Evolutionary conservation across 192 early-diverging fungal genomes (phyloP), one percentile per base, ranked within the genome.

Genomic region (Chytriomyces sp.): DNA sequence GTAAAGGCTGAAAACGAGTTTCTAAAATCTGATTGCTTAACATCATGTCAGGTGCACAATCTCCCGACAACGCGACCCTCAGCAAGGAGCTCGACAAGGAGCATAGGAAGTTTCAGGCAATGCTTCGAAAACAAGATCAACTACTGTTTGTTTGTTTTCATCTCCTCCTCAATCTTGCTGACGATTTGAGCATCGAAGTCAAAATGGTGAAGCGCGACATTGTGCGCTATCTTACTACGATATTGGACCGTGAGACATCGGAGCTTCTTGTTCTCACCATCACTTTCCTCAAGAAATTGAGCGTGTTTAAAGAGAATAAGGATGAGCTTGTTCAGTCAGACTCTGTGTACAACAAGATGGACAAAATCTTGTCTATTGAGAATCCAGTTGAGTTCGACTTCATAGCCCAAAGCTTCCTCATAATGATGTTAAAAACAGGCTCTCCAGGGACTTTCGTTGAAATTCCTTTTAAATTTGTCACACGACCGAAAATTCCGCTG

Each of bases 201-300:
- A 88, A 88, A 44, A 88, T 88, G 84, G 74, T 88, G 26, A 84
- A 85, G 62, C 64, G 86, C 7, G 81, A 77, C 26, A 85, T 88
- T 65, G 66, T 87, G 30, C 75, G 74, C 52, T 79, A 80, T 58
- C 74, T 88, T 28, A 33, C 85, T 10, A 69, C 39, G 3, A 74
- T 86, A 68, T 68, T 87, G 31, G 82, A 80, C 38, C 36, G 86
- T 17, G 67, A 73, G 52, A 82, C 79, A 22, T 82, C 84, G 4
- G 84, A 87, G 44, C 72, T 87, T 5, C 75, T 83, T 6, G 63
- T 84, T 17, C 66, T 87, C 0, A 76, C 82, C 4, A 59, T 85
- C 2, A 83, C 78, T 0, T 87, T 86, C 74, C 49, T 87, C 3
- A 86, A 86, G 62, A 80, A 80, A 62, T 60, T 87, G 57, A 82